Evolutionary conservation across 768 basidiomycete species (phyloP), one percentile per base, ranked within the genome.

Genomic region (Leccinum longicurvipes): DNA sequence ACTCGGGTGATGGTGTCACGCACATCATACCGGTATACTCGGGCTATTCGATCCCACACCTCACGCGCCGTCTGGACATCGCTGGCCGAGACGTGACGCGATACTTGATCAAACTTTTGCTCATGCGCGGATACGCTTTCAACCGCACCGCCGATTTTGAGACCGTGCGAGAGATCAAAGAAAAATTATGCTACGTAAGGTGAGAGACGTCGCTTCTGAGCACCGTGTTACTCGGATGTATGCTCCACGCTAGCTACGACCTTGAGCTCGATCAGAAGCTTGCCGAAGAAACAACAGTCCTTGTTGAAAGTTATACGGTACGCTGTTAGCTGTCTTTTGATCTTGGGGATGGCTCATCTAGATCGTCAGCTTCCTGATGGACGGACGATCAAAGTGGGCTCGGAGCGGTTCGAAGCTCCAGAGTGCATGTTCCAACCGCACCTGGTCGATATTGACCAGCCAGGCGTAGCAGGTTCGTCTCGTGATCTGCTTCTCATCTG

Each of bases 101-200:
- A 65, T 99, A 99, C 74, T 79, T 99, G 73, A 99, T 99, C 83
- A 99, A 98, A 76, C 82, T 99, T n/a, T 79, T 99, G 31, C 84
- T 98, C 63, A 98, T 98, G 95, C 86, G 96, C n/a, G 97, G 97
- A n/a, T 98, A 99, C 72, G 97, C 97, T 1, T 98, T 99, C 82
- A 98, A 99, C 75, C 86, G 97, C 39, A 99, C 97, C 3, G 97
- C 97, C 25, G 97, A 99, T 76, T 99, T 99, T 66, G 97, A 99
- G 77, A 99, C 97, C 2, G 97, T 99, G 21, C 78, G 96, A 29
- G 93, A 97, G 72, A 98, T 99, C 76, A 99, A 99, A 76, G 97
- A 99, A 79, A 97, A 95, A 72, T 74, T 98, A 45, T 99, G 97
- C 76, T 99, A 98, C 68, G 91, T 97, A 67, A 96, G 91, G 92